These are phyloP conservation scores for Xylaria sp. DNA, from an alignment of 2,329 filamentous ascomycete genomes.

Conservation along the genomic window DNA sequence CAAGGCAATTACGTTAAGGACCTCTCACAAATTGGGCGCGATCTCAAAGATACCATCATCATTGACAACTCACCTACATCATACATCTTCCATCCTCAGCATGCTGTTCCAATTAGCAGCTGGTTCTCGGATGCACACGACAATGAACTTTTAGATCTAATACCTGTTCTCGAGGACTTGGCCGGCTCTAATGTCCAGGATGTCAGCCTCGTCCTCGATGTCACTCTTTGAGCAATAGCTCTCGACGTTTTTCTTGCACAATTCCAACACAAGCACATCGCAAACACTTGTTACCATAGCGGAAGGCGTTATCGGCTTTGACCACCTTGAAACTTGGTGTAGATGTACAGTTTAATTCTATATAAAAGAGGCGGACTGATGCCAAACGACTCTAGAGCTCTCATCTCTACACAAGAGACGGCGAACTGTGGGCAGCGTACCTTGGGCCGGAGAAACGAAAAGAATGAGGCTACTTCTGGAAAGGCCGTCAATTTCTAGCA, in stretches of 20 bases:
- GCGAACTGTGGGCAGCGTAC: slow-evolving; percentile 16
- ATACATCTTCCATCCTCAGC: slow-evolving; percentile 99
- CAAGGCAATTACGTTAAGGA: slow-evolving; percentile 99
- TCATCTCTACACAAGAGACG: slow-evolving; percentile 12
- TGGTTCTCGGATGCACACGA: slow-evolving; percentile 99
- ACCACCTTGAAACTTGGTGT: slow-evolving; percentile 55
- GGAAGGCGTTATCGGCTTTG: slow-evolving; percentile 58
- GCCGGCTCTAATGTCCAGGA: slow-evolving; percentile 87
- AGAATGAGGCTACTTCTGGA: slow-evolving; percentile 20
- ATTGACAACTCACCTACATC: slow-evolving; percentile 99
- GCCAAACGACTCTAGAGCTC: slow-evolving; percentile 19
- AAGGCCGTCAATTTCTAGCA: slow-evolving; percentile 20
- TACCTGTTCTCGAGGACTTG: slow-evolving; percentile 96
- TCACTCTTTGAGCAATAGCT: slow-evolving; percentile 65
- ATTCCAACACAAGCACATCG: slow-evolving; percentile 33
- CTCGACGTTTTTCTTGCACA: slow-evolving; percentile 39
- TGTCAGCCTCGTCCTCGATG: slow-evolving; percentile 96
- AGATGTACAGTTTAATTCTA: slow-evolving; percentile 59
- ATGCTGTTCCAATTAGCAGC: slow-evolving; percentile 98
- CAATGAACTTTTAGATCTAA: slow-evolving; percentile 96
- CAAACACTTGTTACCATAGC: slow-evolving; percentile 53
- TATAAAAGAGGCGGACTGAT: slow-evolving; percentile 46
- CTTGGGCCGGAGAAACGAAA: slow-evolving; percentile 14
- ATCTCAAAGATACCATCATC: slow-evolving; percentile 97
- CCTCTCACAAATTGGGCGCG: slow-evolving; percentile 92